These are phyloP conservation scores for Danielozyma ontarioensis DNA, from an alignment of 805 yeast genomes.

Conservation along the genomic window DNA sequence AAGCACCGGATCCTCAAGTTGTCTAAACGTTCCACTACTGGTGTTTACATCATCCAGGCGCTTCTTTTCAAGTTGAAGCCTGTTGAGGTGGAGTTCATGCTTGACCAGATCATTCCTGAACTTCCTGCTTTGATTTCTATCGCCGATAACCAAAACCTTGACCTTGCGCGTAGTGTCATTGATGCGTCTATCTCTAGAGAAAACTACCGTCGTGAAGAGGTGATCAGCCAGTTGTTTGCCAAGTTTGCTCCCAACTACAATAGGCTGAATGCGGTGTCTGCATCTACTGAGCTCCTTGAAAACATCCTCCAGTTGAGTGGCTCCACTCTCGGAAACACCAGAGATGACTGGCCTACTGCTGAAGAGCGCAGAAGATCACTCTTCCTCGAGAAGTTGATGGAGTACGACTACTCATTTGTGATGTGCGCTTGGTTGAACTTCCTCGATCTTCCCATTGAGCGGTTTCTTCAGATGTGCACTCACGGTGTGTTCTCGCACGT, in stretches of 20 bases:
- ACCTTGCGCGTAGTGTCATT: constrained; percentile 60
- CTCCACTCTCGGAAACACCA: constrained; percentile 76
- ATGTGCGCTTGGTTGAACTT: constrained; percentile 55
- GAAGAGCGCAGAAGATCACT: constrained; percentile 79
- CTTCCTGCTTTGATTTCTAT: constrained; percentile 49
- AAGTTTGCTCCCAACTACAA: constrained; percentile 40
- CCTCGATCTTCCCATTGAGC: constrained; percentile 54
- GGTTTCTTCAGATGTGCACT: constrained; percentile 66
- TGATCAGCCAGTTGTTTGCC: constrained; percentile 42
- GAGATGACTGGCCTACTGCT: constrained; percentile 89
- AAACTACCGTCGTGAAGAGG: constrained; percentile 55
- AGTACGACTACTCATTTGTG: constrained; percentile 59
- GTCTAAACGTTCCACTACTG: constrained; percentile 78
- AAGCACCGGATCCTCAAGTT: constrained; percentile 66
- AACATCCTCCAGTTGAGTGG: constrained; percentile 58
- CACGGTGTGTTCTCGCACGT: constrained; percentile 93
- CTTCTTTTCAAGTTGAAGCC: constrained; percentile 60
- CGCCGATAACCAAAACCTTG: constrained; percentile 58
- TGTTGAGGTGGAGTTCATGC: constrained; percentile 54
- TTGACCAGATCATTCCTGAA: constrained; percentile 64
- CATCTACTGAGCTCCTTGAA: constrained; percentile 53
- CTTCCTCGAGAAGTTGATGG: constrained; percentile 67
- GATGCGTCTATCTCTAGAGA: constrained; percentile 58
- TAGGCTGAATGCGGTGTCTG: constrained; percentile 19
- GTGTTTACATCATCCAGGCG: constrained; percentile 73